Evolutionary conservation across 2,329 filamentous ascomycete species (phyloP).

Genomic region (Fusarium succisae): DNA sequence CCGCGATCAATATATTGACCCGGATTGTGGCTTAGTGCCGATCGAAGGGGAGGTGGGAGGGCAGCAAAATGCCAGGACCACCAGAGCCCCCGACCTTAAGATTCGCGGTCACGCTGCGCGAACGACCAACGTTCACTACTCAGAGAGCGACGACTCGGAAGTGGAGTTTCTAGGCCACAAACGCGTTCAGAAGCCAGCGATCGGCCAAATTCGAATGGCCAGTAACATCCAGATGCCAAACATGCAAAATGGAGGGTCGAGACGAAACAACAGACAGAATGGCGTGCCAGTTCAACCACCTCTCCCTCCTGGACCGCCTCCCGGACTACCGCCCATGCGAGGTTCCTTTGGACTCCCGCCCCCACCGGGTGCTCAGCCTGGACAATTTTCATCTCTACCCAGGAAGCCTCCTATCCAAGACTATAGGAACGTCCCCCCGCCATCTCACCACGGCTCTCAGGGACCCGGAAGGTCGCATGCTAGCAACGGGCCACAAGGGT

Average conservation of each 20-base stretch:
- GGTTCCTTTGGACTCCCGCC: conserved; percentile 37
- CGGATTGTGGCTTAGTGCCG: conserved; percentile 50
- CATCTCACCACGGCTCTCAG: conserved; percentile 28
- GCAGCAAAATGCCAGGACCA: conserved; percentile 36
- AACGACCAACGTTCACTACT: conserved; percentile 54
- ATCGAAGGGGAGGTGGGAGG: conserved; percentile 47
- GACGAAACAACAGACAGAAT: conserved; percentile 29
- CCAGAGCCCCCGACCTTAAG: conserved; percentile 44
- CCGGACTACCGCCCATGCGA: conserved; percentile 38
- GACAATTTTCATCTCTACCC: conserved; percentile 42
- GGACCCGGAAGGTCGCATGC: conserved; percentile 20
- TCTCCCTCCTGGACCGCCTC: conserved; percentile 52
- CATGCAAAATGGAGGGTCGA: conserved; percentile 13
- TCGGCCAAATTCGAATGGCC: conserved; percentile 52
- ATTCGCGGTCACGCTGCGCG: conserved; percentile 48
- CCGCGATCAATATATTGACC: conserved; percentile 60
- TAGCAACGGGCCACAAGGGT: conserved; percentile 30
- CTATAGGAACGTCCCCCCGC: conserved; percentile 46
- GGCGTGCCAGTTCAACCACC: conserved; percentile 46
- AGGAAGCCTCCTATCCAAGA: conserved; percentile 44
- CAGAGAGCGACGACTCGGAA: conserved; percentile 59
- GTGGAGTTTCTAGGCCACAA: conserved; percentile 53
- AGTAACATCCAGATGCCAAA: conserved; percentile 53
- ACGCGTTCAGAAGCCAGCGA: conserved; percentile 44
- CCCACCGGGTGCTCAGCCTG: conserved; percentile 34